Evolutionary conservation across 495 filamentous ascomycete genomes (phyloP).

Genomic region (Penicillium verhagenii): DNA sequence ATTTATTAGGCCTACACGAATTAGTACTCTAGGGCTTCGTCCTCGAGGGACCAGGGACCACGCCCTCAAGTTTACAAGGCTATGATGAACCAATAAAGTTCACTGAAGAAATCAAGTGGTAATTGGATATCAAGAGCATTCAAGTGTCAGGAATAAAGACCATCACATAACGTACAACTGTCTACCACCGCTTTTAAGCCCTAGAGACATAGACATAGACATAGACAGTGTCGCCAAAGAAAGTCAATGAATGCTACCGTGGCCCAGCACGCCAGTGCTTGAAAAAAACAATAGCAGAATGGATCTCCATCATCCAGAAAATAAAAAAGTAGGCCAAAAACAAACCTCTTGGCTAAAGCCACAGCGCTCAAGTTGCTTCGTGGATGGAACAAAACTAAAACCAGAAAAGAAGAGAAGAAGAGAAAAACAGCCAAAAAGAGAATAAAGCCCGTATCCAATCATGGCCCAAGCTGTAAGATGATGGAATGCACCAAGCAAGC

Average conservation of each 20-base stretch:
- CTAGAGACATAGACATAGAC: conserved; percentile 9
- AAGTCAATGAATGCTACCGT: neutral
- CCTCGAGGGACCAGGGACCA: no score
- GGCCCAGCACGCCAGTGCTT: neutral
- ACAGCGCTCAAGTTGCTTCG: conserved; percentile 20
- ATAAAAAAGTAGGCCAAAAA: neutral
- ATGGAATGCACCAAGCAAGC: no score
- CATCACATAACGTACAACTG: conserved; percentile 19
- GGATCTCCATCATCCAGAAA: neutral
- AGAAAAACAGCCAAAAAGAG: conserved; percentile 1
- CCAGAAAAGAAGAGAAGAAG: conserved; percentile 10
- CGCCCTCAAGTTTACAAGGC: no score
- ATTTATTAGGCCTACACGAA: no score
- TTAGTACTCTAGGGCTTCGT: no score
- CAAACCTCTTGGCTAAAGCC: neutral
- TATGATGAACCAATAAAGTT: no score
- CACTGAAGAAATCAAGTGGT: neutral
- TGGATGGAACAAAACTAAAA: conserved; percentile 2
- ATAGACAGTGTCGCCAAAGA: neutral
- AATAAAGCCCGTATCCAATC: no score
- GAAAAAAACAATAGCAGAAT: conserved; percentile 2
- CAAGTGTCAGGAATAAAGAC: conserved; percentile 3
- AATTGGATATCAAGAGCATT: conserved; percentile 16
- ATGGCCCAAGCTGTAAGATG: no score
- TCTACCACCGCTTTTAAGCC: conserved; percentile 3